Evolutionary conservation across 768 basidiomycete species (phyloP).

Genomic region (Tulasnella sp.): DNA sequence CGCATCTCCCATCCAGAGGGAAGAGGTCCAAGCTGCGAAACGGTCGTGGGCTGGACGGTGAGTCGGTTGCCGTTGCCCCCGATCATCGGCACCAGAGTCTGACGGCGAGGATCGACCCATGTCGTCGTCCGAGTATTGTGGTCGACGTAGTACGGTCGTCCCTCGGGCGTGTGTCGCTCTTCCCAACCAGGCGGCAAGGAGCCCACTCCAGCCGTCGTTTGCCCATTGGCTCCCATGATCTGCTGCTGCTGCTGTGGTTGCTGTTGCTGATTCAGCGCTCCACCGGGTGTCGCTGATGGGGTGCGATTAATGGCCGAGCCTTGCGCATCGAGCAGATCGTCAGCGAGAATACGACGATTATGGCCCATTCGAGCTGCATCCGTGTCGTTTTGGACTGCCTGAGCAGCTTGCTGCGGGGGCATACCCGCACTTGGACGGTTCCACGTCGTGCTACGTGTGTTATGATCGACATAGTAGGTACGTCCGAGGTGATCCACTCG

Average conservation of each 20-base stretch:
- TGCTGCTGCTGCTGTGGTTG: constrained; percentile 14
- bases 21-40: constrained; percentile 92
- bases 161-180: constrained; percentile 97
- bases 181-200: constrained; percentile 97
- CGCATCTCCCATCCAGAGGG: constrained; percentile 99
- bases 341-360: constrained; percentile 74
- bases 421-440: constrained; percentile 81
- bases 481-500: constrained; percentile 93
- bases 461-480: constrained; percentile 99
- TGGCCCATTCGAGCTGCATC: constrained; percentile 85
- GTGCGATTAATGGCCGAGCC: constrained; percentile 43
- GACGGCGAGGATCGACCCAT: constrained; percentile 99
- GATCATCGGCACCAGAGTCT: constrained; percentile 95
- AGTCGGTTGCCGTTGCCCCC: constrained; percentile 75
- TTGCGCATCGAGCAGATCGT: constrained; percentile 76
- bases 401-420: constrained; percentile 62
- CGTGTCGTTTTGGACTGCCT: constrained; percentile 61
- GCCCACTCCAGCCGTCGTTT: constrained; percentile 74
- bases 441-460: constrained; percentile 97
- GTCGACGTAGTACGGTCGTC: constrained; percentile 97
- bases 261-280: constrained; percentile 33
- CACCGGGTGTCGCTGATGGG: constrained; percentile 35
- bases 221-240: constrained; percentile 32
- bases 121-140: constrained; percentile 99
- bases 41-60: constrained; percentile 56